Base-by-base conservation (phyloP, 495 filamentous ascomycete species). In the Paragyromitra xinjiangensis region DNA sequence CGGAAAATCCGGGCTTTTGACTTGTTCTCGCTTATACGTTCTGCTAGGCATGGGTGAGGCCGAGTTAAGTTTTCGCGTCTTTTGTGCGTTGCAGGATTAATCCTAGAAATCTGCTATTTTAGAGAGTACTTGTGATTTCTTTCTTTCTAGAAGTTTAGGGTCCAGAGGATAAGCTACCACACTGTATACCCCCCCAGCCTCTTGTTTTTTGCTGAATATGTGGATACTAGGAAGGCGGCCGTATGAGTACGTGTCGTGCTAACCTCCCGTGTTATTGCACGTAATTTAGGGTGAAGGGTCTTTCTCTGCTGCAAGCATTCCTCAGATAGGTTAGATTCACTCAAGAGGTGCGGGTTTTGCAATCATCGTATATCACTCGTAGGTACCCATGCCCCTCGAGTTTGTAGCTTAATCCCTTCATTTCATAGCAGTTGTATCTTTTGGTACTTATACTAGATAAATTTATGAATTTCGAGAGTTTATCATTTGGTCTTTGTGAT, bases 311-410 rank as follows among this genome's bases (percentile, higher is more conserved):
- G 70, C 50, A 73, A n/a, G 62, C 22, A 22, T 45, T 66, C 40
- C 44, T 22, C 22, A 56, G 37, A 56, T 56, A 73, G 70, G 61
- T 14, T 16, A 42, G 14, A 68, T 39, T 19, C 3, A 19, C 6
- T 39, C 16, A 22, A 22, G 19, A 22, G 19, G 19, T 22, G 19
- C 19, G 19, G 26, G n/a, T 2, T 48, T 44, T 26, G 1, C 5
- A 8, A 42, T 73, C 70, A 73, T 66, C 22, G 14, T 11, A 73
- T 73, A 66, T 73, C 70, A 73, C 64, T 68, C 64, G 26, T 24
- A 26, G 8, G 9, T 37, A 58, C 55, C 7, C 9, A 0, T 58
- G 6, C 26, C 19, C 19, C 29, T 34, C 29, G 29, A 34, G 29
- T 34, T 34, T 34, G 29, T 34, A 34, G 29, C 29, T 34, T 34